Conservation (phyloP, 2,329 filamentous ascomycete genomes). For the Lachnellula willkommii region DNA sequence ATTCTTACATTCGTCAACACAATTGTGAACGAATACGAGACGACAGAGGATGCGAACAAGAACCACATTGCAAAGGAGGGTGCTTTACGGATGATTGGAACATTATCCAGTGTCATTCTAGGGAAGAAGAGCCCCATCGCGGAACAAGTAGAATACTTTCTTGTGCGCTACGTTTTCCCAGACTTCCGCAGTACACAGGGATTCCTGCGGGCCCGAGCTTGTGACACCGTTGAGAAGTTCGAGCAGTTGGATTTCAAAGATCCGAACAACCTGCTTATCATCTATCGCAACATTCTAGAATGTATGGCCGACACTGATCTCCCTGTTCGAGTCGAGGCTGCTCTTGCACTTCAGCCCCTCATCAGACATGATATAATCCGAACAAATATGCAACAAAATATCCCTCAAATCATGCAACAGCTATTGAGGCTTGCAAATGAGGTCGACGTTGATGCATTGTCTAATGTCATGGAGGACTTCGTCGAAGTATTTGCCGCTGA, state of each 20-base stretch:
- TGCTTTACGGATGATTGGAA: conserved; percentile 94
- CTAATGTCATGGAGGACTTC: conserved; percentile 99
- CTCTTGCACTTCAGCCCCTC: conserved; percentile 86
- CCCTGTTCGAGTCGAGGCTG: conserved; percentile 89
- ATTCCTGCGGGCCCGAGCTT: conserved; percentile 88
- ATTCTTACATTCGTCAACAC: conserved; percentile 93
- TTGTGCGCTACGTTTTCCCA: conserved; percentile 96
- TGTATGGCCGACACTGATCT: conserved; percentile 94
- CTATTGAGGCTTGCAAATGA: conserved; percentile 95
- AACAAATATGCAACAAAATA: conserved; percentile 93
- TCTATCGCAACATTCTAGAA: conserved; percentile 94
- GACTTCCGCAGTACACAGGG: conserved; percentile 92
- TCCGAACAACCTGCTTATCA: conserved; percentile 86
- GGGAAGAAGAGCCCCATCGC: conserved; percentile 98
- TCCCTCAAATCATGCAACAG: conserved; percentile 99
- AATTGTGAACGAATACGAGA: conserved; percentile 89
- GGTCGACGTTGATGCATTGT: conserved; percentile 92
- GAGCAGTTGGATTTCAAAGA: conserved; percentile 97
- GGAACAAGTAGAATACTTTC: conserved; percentile 96
- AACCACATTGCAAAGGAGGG: conserved; percentile 94
- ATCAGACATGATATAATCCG: conserved; percentile 94
- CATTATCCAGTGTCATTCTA: conserved; percentile 85
- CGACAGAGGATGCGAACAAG: conserved; percentile 79
- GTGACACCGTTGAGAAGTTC: conserved; percentile 97
- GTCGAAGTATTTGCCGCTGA: conserved; percentile 98